These are phyloP conservation scores for Phytophthora ramorum DNA, from an alignment of 352 stramenopile species.

Conservation along the genomic window DNA sequence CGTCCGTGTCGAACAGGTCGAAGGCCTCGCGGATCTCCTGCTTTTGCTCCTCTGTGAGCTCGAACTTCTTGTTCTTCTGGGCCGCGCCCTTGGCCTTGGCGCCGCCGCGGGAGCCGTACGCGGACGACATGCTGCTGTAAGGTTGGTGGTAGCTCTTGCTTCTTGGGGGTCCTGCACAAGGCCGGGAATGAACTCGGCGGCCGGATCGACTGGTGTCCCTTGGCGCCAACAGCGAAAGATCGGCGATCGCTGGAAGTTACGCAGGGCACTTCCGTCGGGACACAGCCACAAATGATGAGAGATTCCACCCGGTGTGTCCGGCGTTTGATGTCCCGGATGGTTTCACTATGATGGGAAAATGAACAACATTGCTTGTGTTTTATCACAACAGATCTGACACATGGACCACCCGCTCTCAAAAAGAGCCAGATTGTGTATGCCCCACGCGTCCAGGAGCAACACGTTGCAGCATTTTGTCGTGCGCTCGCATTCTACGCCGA, in stretches of 20 bases:
- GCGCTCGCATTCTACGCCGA: slow-evolving; percentile 2
- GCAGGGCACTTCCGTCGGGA: slow-evolving; percentile 8
- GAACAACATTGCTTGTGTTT: no score
- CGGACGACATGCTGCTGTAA: slow-evolving; percentile 56
- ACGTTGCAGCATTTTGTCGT: slow-evolving; percentile 23
- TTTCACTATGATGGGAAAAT: no score
- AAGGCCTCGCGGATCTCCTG: slow-evolving; percentile 96
- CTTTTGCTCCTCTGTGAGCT: slow-evolving; percentile 95
- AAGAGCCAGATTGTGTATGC: slow-evolving; percentile 24
- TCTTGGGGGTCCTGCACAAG: background rate
- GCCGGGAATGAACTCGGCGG: background rate
- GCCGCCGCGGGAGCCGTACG: slow-evolving; percentile 66
- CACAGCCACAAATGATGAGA: slow-evolving; percentile 15
- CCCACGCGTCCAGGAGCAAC: slow-evolving; percentile 3
- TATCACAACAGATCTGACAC: no score
- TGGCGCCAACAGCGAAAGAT: slow-evolving; percentile 25
- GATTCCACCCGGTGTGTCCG: slow-evolving; percentile 12
- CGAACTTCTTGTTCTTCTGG: slow-evolving; percentile 85
- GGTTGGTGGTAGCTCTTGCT: background rate
- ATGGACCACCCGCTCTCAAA: background rate
- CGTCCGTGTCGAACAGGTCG: slow-evolving; percentile 98
- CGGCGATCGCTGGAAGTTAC: background rate
- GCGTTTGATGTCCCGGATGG: background rate
- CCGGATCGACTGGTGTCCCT: slow-evolving; percentile 6
- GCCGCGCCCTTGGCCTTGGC: slow-evolving; percentile 74